A percentile compares a stretch with the other conserved stretches of the same genome.
These are phyloP conservation scores for Orbilia javanica DNA, from an alignment of 2,329 filamentous ascomycete species.

Conservation along the genomic window DNA sequence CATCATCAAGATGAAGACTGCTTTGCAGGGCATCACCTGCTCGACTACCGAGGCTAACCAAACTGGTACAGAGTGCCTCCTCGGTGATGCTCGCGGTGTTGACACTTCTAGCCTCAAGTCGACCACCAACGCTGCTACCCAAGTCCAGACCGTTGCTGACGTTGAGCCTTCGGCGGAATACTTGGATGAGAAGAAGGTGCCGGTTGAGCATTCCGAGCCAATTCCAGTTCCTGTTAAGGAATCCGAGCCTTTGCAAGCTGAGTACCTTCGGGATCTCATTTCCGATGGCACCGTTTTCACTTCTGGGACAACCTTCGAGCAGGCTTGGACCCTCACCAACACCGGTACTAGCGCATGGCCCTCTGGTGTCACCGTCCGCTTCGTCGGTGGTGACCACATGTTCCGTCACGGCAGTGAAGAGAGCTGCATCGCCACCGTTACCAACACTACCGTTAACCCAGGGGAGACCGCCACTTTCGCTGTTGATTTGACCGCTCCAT, in stretches of 20 bases:
- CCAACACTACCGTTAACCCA: slow-evolving; percentile 76
- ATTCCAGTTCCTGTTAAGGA: slow-evolving; percentile 60
- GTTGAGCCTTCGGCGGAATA: slow-evolving; percentile 73
- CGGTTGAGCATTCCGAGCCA: slow-evolving; percentile 62
- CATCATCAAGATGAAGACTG: slow-evolving; percentile 95
- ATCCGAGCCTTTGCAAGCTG: slow-evolving; percentile 70
- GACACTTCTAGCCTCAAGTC: slow-evolving; percentile 43
- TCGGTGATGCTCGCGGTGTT: slow-evolving; percentile 45
- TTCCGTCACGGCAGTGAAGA: slow-evolving; percentile 84
- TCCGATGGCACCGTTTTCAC: slow-evolving; percentile 80
- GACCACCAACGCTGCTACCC: slow-evolving; percentile 70
- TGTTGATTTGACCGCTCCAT: slow-evolving; percentile 83
- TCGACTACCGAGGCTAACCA: slow-evolving; percentile 82
- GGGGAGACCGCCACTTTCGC: slow-evolving; percentile 84
- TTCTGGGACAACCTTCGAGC: slow-evolving; percentile 81
- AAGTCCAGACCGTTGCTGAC: slow-evolving; percentile 80
- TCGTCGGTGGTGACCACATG: slow-evolving; percentile 96
- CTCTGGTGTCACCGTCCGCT: slow-evolving; percentile 87
- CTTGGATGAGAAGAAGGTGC: slow-evolving; percentile 61
- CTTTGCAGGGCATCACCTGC: slow-evolving; percentile 87
- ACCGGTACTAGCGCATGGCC: slow-evolving; percentile 85
- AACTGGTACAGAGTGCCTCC: slow-evolving; percentile 66
- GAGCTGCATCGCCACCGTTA: slow-evolving; percentile 74
- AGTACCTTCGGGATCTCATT: slow-evolving; percentile 83
- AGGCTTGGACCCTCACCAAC: slow-evolving; percentile 93